Evolutionary conservation across 1,139 yeast genomes (phyloP).

Genomic region (Blastobotrys niveus): DNA sequence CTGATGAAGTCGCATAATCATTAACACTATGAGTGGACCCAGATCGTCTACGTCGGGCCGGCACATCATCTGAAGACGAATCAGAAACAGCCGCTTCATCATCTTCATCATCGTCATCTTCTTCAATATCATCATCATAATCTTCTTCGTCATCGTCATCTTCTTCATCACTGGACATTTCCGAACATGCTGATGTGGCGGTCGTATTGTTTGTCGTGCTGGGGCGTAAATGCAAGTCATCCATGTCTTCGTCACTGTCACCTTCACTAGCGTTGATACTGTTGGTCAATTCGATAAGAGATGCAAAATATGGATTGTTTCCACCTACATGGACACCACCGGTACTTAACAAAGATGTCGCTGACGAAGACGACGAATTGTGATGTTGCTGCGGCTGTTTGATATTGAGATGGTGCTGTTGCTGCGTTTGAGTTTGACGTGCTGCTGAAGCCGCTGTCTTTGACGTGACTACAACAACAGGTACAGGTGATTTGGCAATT

Average conservation of each 20-base stretch:
- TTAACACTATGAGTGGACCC: not conserved
- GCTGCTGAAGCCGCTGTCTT: slow-evolving; percentile 2
- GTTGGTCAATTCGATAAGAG: slow-evolving; percentile 1
- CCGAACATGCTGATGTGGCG: slow-evolving; percentile 4
- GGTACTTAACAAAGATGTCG: no score
- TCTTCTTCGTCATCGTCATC: slow-evolving; percentile 10
- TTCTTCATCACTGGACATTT: slow-evolving; percentile 8
- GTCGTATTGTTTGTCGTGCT: not conserved
- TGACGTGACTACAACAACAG: slow-evolving; percentile 26
- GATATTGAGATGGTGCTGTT: no score
- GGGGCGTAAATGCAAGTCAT: not conserved
- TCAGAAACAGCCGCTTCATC: not conserved
- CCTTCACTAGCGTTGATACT: not conserved
- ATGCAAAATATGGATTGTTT: slow-evolving; percentile 1
- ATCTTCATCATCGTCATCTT: slow-evolving; percentile 8
- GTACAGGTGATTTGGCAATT: slow-evolving; percentile 28
- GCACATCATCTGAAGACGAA: not conserved
- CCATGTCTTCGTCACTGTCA: slow-evolving; percentile 2
- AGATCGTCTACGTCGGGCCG: not conserved
- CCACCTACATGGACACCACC: no score
- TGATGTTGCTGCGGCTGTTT: no score
- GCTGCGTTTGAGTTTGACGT: not conserved
- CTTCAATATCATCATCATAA: slow-evolving; percentile 8
- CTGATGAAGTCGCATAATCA: no score
- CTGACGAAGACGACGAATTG: no score